Evolutionary conservation across 2,329 filamentous ascomycete species (phyloP), one percentile per base, ranked within the genome.

Genomic region (Diaporthe helianthi): DNA sequence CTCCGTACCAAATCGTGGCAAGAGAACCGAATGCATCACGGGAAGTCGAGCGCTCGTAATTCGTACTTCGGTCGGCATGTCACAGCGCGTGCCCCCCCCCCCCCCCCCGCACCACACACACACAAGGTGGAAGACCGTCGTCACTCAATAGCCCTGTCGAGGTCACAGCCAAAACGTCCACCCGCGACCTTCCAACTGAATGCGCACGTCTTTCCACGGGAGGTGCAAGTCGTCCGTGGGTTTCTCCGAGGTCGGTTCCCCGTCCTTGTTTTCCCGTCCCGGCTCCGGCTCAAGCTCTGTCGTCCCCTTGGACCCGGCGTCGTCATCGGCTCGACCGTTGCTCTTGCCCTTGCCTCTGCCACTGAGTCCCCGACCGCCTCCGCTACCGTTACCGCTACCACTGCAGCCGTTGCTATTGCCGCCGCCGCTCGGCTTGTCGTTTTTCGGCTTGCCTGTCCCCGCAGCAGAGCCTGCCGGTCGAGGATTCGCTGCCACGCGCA

Each of bases 101-200:
- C n/a, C n/a, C n/a, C n/a, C n/a, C n/a, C n/a, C n/a, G n/a, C n/a
- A n/a, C n/a, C n/a, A n/a, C n/a, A n/a, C n/a, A n/a, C n/a, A n/a
- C n/a, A n/a, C n/a, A n/a, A n/a, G n/a, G 12, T 17, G 26, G 17
- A 44, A 46, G 22, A 15, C 10, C 10, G 38, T 9, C 12, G n/a
- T n/a, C n/a, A n/a, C n/a, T n/a, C n/a, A n/a, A 49, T 3, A 15
- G 19, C n/a, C 19, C 26, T 71, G n/a, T 12, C 44, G 8, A 12
- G n/a, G n/a, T 47, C 54, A 71, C n/a, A 69, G 33, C 67, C 69
- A 71, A 26, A 69, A 71, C 2, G 69, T 69, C 69, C 69, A 69
- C 2, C 67, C 69, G 2, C 61, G 53, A n/a, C 67, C 69, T 24
- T 24, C 53, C 10, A 61, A 17, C 9, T 31, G 54, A 12, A 60